Conservation (phyloP, 768 basidiomycete genomes). For the Boletus tomentosulus region DNA sequence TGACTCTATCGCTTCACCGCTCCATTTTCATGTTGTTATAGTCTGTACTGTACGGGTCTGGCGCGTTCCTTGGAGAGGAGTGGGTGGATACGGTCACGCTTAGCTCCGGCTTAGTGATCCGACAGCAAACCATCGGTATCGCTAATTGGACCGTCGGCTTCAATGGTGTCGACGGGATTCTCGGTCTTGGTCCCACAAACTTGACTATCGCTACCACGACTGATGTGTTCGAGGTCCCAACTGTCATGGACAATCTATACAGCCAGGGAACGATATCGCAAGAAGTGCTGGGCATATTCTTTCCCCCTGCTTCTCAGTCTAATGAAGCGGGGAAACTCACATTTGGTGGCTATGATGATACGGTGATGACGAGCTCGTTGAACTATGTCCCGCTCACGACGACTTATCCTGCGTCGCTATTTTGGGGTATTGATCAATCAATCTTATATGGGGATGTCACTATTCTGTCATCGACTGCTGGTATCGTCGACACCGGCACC, state of each 20-base stretch:
- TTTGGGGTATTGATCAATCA: constrained; percentile 33
- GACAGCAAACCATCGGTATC: constrained; percentile 34
- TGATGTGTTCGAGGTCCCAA: constrained; percentile 21
- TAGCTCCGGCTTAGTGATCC: constrained; percentile 1
- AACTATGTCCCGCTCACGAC: constrained; percentile 26
- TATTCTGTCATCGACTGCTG: constrained; percentile 26
- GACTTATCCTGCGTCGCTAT: constrained; percentile 20
- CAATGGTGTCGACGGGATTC: constrained; percentile 38
- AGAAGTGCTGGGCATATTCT: constrained; percentile 32
- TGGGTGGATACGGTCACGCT: constrained; percentile 15
- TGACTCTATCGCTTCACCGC: background rate
- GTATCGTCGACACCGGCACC: constrained; percentile 34
- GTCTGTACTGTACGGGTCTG: background rate
- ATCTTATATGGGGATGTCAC: constrained; percentile 23
- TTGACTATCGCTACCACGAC: constrained; percentile 28
- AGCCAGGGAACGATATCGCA: constrained; percentile 23
- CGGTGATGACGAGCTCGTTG: constrained; percentile 17
- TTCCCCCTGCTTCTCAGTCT: constrained; percentile 23
- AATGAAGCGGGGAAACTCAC: constrained; percentile 20
- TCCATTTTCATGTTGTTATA: constrained; percentile 3
- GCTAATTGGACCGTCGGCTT: constrained; percentile 27
- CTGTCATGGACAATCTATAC: constrained; percentile 35
- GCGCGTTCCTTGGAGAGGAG: constrained; percentile 8
- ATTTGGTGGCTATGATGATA: constrained; percentile 25
- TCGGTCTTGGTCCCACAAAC: constrained; percentile 35